Evolutionary conservation across 257 asterid genomes (phyloP).

Genomic region (Plectranthus barbatus): DNA sequence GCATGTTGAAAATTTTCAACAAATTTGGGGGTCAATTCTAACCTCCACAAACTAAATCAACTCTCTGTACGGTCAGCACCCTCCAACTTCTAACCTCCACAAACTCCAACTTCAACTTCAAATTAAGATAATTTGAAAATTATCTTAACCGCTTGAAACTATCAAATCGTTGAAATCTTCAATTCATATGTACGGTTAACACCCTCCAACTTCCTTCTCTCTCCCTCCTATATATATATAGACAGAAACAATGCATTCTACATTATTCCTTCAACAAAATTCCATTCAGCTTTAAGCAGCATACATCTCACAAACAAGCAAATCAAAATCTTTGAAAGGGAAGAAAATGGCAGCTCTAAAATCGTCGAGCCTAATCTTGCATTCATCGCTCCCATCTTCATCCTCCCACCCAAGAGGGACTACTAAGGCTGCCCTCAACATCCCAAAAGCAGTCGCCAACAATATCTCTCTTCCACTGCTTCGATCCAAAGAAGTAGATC

Average conservation of each 20-base stretch:
- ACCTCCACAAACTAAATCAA: not conserved
- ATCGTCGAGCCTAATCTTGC: too few species aligned
- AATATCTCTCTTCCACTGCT: too few species aligned
- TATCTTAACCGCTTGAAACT: not conserved
- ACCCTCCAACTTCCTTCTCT: not conserved
- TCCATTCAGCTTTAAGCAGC: too few species aligned
- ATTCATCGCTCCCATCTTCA: too few species aligned
- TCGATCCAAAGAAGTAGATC: too few species aligned
- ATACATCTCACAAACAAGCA: not conserved
- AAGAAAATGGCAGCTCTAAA: too few species aligned
- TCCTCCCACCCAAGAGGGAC: not conserved
- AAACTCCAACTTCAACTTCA: too few species aligned
- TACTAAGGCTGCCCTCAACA: not conserved
- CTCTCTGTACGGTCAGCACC: too few species aligned
- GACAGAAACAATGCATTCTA: not conserved
- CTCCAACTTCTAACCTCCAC: too few species aligned
- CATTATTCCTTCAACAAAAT: not conserved
- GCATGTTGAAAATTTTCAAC: too few species aligned
- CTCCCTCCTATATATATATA: not conserved
- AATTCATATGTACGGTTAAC: constrained; percentile 4
- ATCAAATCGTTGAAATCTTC: too few species aligned
- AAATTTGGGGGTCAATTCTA: constrained; percentile 4
- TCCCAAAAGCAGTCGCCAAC: constrained; percentile 4
- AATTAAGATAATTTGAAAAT: not conserved
- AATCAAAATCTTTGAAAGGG: not conserved